phyloP scores from a whole-genome alignment of 176 grass and related monocot species.

The Echinochloa phyllopogon region DNA sequence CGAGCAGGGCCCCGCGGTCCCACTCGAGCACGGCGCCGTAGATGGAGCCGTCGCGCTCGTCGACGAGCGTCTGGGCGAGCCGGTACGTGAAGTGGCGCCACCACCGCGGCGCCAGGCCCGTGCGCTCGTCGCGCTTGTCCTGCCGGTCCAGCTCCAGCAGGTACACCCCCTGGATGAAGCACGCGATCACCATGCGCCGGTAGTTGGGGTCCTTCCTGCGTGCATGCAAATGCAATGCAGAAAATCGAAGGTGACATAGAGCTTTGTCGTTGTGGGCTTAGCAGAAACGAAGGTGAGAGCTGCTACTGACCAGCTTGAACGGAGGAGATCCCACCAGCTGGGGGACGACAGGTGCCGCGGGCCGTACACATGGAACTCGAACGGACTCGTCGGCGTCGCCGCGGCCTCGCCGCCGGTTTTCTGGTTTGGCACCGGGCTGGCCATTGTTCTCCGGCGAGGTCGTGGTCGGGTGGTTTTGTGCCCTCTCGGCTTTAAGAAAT shows the following conservation, averaged over 20 bases:
- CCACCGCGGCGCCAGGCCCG: conserved; percentile 71
- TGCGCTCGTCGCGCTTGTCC: conserved; percentile 58
- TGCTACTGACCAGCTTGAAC: conserved; percentile 68
- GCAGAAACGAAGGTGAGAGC: background rate
- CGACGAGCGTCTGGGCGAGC: conserved; percentile 53
- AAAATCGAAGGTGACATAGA: background rate
- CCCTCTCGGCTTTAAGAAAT: background rate
- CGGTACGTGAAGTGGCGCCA: conserved; percentile 88
- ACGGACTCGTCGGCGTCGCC: conserved; percentile 35
- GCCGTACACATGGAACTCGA: conserved; percentile 69
- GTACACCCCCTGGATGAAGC: conserved; percentile 87
- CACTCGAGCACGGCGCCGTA: conserved; percentile 84
- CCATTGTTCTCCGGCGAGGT: conserved; percentile 33
- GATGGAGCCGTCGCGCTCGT: conserved; percentile 77
- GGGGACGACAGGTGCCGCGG: conserved; percentile 67
- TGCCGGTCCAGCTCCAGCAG: conserved; percentile 89
- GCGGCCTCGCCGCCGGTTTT: background rate
- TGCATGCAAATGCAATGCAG: background rate
- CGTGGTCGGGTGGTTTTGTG: background rate
- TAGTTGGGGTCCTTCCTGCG: conserved; percentile 84
- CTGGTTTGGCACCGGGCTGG: conserved; percentile 19
- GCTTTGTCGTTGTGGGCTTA: background rate
- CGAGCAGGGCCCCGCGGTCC: conserved; percentile 68
- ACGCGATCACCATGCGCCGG: conserved; percentile 76
- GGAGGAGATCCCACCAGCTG: conserved; percentile 75